Base-by-base conservation (phyloP, 2,329 filamentous ascomycete species). In the Sclerotinia minor region DNA sequence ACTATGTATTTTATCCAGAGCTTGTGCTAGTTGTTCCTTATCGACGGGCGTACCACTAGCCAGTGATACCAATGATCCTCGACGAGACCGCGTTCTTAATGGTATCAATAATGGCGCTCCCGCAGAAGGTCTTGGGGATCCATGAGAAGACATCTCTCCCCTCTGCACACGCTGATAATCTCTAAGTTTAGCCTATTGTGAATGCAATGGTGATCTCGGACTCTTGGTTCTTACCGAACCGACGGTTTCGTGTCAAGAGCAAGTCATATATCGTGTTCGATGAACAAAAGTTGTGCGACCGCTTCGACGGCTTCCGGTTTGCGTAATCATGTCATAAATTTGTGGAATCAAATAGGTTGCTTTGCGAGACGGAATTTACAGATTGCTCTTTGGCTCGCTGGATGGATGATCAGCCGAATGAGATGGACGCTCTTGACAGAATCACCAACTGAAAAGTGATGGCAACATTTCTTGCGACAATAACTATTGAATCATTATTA, bases 1-100 rank as follows among this genome's bases (percentile, higher is more conserved):
- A 63, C 84, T 92, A 79, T 97, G 94, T 72, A 97, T 97, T 74
- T 92, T 89, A 79, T 96, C 91, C 69, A 97, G 87, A 24, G 90
- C 86, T 70, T 92, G 87, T 45, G 91, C 87, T 49, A 94, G 83
- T 68, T 91, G 89, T 71, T 92, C 90, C 76, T 87, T 90, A 77
- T 94, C 90, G 52, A 87, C 80, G 60, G 85, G 83, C 2, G 83
- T 79, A 3, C 81, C 77, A 8, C 73, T 79, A 32, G 81, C 80
- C 21, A 83, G 71, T 32, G 87, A 88, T 26, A 78, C 77, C 47
- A 80, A 76, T 29, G 84, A 85, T n/a, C 78, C 80, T 61, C 82
- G 79, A 32, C 80, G 76, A 19, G 76, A 77, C 29, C 72, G 70
- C 24, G 74, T 60, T 15, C 70, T 72, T 5, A 73, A 69, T 15